A percentile compares a stretch with the other conserved stretches of the same genome.
Conservation (phyloP, 345 rosid genomes). For the Syzygium oleosum region DNA sequence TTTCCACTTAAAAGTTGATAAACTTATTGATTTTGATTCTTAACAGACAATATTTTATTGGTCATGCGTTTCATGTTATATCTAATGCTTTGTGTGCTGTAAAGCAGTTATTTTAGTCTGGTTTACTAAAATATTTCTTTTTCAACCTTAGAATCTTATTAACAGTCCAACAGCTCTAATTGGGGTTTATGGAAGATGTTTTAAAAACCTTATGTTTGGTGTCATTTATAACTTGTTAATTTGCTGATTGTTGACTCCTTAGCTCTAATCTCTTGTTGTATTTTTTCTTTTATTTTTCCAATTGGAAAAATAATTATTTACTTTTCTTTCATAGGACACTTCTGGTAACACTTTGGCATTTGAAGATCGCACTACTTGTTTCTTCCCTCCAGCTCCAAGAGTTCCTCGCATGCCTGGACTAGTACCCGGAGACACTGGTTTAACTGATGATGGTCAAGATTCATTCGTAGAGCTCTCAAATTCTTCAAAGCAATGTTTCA, state of each 20-base stretch:
- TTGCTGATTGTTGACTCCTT: not conserved
- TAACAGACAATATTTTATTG: not conserved
- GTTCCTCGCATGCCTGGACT: slow-evolving; percentile 72
- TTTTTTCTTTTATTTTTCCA: not conserved
- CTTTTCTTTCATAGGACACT: slow-evolving; percentile 24
- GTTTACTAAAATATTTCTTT: not conserved
- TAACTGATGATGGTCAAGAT: slow-evolving; percentile 78
- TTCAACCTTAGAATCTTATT: not conserved
- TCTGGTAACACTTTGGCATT: slow-evolving; percentile 25
- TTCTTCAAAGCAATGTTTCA: slow-evolving; percentile 70
- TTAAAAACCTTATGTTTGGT: not conserved
- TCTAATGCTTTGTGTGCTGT: not conserved
- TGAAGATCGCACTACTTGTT: slow-evolving; percentile 82
- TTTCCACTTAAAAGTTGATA: not conserved
- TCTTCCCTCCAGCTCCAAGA: slow-evolving; percentile 90
- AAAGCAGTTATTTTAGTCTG: not conserved
- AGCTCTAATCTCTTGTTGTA: not conserved
- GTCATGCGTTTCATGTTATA: not conserved
- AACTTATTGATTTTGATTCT: not conserved
- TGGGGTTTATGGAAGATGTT: not conserved
- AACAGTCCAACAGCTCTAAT: not conserved
- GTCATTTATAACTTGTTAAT: not conserved
- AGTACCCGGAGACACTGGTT: slow-evolving; percentile 71
- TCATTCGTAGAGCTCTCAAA: slow-evolving; percentile 66
- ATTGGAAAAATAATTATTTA: not conserved